These are phyloP conservation scores for Xylaria longipes DNA, from an alignment of 495 filamentous ascomycete species.

Conservation along the genomic window DNA sequence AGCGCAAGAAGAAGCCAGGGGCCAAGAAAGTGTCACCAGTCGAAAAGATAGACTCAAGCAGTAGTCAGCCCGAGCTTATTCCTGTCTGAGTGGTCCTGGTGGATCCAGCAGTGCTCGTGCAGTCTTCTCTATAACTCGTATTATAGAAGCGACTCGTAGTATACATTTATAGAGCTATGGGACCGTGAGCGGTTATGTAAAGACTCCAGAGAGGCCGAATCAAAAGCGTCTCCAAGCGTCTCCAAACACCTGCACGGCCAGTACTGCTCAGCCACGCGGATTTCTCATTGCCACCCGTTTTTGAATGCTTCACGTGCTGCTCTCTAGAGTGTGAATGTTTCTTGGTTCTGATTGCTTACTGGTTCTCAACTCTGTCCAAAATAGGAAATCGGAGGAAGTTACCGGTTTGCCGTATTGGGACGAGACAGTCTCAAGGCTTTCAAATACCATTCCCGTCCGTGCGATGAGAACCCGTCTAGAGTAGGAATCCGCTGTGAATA, in stretches of 20 bases:
- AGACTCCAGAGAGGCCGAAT: neutral
- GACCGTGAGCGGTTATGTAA: neutral
- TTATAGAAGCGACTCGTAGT: constrained; percentile 3
- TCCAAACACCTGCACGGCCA: neutral
- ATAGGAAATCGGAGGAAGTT: constrained; percentile 22
- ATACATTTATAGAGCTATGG: neutral
- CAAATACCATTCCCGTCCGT: neutral
- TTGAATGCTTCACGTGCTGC: constrained; percentile 13
- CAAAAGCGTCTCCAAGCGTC: neutral
- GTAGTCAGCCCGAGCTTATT: neutral
- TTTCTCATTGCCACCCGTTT: neutral
- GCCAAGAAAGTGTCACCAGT: constrained; percentile 31
- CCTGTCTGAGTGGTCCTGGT: neutral
- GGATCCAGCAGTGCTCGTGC: neutral
- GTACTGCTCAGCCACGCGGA: neutral
- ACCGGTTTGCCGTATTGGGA: constrained; percentile 8
- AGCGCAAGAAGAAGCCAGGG: constrained; percentile 52
- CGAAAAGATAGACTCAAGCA: constrained; percentile 8
- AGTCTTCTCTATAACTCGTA: neutral
- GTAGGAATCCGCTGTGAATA: neutral
- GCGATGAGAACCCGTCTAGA: neutral
- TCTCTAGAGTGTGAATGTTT: neutral
- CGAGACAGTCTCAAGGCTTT: constrained; percentile 4
- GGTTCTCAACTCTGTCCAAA: constrained; percentile 2
- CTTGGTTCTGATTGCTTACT: neutral